Base-by-base conservation (phyloP, 768 basidiomycete genomes). In the Boletellus sp. region DNA sequence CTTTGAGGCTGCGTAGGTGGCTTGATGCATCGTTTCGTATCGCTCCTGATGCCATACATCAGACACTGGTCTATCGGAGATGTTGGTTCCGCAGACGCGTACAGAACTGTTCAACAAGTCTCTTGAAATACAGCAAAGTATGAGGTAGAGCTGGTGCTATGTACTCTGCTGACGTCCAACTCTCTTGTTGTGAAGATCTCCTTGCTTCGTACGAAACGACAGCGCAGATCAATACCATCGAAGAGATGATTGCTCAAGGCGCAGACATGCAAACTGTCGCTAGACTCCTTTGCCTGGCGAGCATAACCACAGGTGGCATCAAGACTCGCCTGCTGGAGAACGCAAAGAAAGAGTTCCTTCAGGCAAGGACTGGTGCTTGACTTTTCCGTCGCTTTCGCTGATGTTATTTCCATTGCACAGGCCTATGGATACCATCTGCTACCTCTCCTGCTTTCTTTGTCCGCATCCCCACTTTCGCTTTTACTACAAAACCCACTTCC, bases 51-150 rank as follows among this genome's bases (percentile, higher is more conserved):
- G 10, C 16, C 22, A 56, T 39, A 40, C 36, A 24, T 31, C 36
- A 98, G 96, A 99, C 67, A 98, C 94, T 48, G 88, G 88, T 26
- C 65, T 99, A 40, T 94, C 92, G n/a, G 96, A 98, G 70, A 72
- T 93, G 63, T 76, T 99, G 37, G 82, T 93, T 52, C 84, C 89
- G 20, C 74, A 86, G 51, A 98, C 94, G 2, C 76, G 81, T 46
- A 88, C 89, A 13, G 89, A 95, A 35, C 72, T 85, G 40, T 99
- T 99, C 72, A 92, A 93, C 70, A 87, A 84, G 62, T 88, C 85
- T 11, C 74, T 99, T 10, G 94, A 98, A 71, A 87, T 96, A 13
- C 95, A 98, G 63, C 96, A 98, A 68, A 98, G 94, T 93, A 61
- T 63, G 80, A 24, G 15, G 19, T 12, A 16, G 19, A 24, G 32